phyloP scores from a whole-genome alignment of 345 rosid species.

The Anacardium occidentale region DNA sequence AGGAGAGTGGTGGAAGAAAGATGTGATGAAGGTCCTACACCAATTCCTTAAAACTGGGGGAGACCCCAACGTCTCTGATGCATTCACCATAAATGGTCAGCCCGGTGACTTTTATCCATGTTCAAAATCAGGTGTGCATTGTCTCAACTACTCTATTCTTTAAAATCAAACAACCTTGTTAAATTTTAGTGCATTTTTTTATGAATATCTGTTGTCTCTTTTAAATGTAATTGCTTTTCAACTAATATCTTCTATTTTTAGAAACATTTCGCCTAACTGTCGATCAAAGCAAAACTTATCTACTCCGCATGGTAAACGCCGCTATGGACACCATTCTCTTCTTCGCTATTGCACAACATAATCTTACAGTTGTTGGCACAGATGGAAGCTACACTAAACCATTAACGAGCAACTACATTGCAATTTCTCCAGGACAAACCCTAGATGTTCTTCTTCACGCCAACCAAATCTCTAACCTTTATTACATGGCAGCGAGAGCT shows the following conservation, averaged over 20 bases:
- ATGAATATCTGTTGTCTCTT: too few relatives aligned
- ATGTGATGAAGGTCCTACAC: slow-evolving; percentile 15
- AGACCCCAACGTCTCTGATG: slow-evolving; percentile 31
- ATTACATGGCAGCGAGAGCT: slow-evolving; percentile 57
- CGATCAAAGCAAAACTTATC: slow-evolving; percentile 38
- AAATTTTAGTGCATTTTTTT: too few relatives aligned
- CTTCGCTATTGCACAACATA: slow-evolving; percentile 39
- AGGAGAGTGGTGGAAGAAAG: slow-evolving; percentile 48
- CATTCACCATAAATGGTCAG: slow-evolving; percentile 40
- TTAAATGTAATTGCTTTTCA: background rate
- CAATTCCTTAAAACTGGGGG: slow-evolving; percentile 22
- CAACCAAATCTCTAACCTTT: slow-evolving; percentile 33
- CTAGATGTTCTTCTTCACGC: slow-evolving; percentile 50
- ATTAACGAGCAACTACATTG: slow-evolving; percentile 27
- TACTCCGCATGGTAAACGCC: slow-evolving; percentile 36
- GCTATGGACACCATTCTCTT: slow-evolving; percentile 37
- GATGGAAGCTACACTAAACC: slow-evolving; percentile 59
- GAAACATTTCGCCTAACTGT: slow-evolving; percentile 39
- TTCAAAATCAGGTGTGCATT: slow-evolving; percentile 25
- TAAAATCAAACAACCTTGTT: background rate
- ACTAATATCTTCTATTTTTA: slow-evolving; percentile 15
- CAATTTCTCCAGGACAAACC: slow-evolving; percentile 61
- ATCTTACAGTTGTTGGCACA: slow-evolving; percentile 36
- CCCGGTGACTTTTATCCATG: slow-evolving; percentile 45
- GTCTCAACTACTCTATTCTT: background rate